A percentile compares a stretch with the other conserved stretches of the same genome.
Conservation (phyloP, 768 basidiomycete genomes). For the Dentipellis sp. region DNA sequence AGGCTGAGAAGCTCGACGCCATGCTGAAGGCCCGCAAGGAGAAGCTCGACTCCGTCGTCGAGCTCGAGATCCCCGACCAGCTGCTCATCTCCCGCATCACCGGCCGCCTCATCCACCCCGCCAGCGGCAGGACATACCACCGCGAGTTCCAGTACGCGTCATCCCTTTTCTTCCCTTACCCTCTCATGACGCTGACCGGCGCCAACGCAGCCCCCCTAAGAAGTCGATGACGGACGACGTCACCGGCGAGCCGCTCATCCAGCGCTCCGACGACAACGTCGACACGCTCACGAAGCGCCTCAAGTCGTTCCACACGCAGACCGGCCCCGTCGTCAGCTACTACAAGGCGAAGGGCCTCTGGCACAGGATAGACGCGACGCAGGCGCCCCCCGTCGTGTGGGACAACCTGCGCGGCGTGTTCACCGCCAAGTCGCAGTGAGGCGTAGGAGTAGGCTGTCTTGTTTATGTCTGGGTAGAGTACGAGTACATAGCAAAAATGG, state of each 20-base stretch:
- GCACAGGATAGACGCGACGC: conserved; percentile 88
- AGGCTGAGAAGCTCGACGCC: conserved; percentile 90
- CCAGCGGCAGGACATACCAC: conserved; percentile 90
- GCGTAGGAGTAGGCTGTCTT: background rate
- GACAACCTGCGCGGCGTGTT: conserved; percentile 65
- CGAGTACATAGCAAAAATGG: background rate
- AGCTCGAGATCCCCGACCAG: conserved; percentile 88
- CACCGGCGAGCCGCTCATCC: conserved; percentile 92
- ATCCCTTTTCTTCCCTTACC: background rate
- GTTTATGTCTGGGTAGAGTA: background rate
- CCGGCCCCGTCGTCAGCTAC: conserved; percentile 92
- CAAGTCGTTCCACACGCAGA: conserved; percentile 83
- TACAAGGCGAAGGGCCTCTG: conserved; percentile 90
- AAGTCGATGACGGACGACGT: conserved; percentile 90
- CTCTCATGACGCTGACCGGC: background rate
- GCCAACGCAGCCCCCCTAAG: conserved; percentile 77
- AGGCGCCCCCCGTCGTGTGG: conserved; percentile 91
- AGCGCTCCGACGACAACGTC: conserved; percentile 96
- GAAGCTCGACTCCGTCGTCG: conserved; percentile 85
- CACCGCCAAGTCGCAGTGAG: conserved; percentile 33
- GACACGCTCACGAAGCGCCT: conserved; percentile 90
- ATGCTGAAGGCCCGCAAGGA: conserved; percentile 83
- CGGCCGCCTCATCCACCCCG: conserved; percentile 86
- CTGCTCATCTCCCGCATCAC: conserved; percentile 97
- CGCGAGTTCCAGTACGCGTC: conserved; percentile 79